These are phyloP conservation scores for Plectosphaerella cucumerina DNA, from an alignment of 2,329 filamentous ascomycete species.

Conservation along the genomic window DNA sequence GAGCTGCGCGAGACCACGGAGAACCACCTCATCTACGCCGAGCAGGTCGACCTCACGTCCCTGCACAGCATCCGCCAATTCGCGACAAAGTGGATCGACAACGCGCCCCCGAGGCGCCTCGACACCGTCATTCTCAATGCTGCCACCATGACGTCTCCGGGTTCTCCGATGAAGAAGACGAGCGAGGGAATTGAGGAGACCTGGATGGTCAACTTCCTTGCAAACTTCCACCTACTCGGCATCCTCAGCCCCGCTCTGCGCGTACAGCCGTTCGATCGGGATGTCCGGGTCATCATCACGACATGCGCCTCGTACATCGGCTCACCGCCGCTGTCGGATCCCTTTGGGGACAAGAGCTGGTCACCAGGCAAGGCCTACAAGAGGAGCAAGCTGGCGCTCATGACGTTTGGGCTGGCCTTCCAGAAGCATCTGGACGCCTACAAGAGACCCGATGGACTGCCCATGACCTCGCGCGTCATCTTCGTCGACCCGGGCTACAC, in stretches of 20 bases:
- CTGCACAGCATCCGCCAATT: conserved; percentile 90
- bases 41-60: conserved; percentile 85
- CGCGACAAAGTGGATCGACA: conserved; percentile 97
- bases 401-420: conserved; percentile 84
- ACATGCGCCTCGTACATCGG: conserved; percentile 87
- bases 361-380: conserved; percentile 56
- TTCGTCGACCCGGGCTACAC: conserved; percentile 83
- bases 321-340: conserved; percentile 61
- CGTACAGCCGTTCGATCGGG: conserved; percentile 88
- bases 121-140: conserved; percentile 91
- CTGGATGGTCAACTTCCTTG: conserved; percentile 93
- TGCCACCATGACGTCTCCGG: conserved; percentile 68
- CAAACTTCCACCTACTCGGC: conserved; percentile 90
- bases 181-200: conserved; percentile 79
- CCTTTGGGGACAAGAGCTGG: conserved; percentile 45
- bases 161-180: conserved; percentile 56
- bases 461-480: conserved; percentile 77
- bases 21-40: conserved; percentile 90
- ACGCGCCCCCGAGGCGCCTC: conserved; percentile 79
- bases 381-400: conserved; percentile 72
- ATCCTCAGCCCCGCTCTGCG: conserved; percentile 87
- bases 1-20: conserved; percentile 72
- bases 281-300: conserved; percentile 81
- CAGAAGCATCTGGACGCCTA: conserved; percentile 89
- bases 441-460: conserved; percentile 75